Conservation (phyloP, 805 yeast genomes). For the Kodamaea jinghongensis region DNA sequence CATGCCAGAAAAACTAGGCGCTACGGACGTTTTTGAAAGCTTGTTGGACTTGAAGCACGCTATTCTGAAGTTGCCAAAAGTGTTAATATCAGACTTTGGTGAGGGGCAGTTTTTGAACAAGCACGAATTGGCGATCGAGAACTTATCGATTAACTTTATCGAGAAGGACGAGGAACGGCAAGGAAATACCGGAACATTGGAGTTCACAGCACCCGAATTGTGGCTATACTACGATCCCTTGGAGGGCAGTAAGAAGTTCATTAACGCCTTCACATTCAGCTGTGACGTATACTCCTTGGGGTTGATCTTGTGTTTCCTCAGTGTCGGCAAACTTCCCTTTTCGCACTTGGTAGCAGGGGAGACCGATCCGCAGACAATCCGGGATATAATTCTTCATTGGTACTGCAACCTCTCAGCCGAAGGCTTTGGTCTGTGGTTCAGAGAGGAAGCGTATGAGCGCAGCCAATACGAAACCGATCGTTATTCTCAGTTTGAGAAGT, state of each 20-base stretch:
- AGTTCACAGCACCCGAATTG: constrained; percentile 84
- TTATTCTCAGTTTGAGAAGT: constrained; percentile 15
- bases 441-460: not conserved
- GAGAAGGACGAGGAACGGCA: constrained; percentile 50
- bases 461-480: not conserved
- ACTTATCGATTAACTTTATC: constrained; percentile 4
- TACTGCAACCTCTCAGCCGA: constrained; percentile 20
- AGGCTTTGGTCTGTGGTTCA: constrained; percentile 28
- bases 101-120: constrained; percentile 78
- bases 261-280: constrained; percentile 60
- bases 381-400: constrained; percentile 31
- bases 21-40: not conserved
- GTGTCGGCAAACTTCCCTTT: constrained; percentile 70
- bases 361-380: constrained; percentile 28
- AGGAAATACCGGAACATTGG: constrained; percentile 86
- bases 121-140: constrained; percentile 16
- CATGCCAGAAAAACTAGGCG: constrained; percentile 5
- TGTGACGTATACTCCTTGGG: constrained; percentile 86
- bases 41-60: constrained; percentile 13
- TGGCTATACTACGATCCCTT: constrained; percentile 33
- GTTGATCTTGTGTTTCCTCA: constrained; percentile 71
- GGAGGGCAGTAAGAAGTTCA: constrained; percentile 28
- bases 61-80: constrained; percentile 50
- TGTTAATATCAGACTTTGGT: constrained; percentile 85
- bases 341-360: constrained; percentile 16